phyloP scores from a whole-genome alignment of 2,329 filamentous ascomycete species.

The Monosporascus sp. region DNA sequence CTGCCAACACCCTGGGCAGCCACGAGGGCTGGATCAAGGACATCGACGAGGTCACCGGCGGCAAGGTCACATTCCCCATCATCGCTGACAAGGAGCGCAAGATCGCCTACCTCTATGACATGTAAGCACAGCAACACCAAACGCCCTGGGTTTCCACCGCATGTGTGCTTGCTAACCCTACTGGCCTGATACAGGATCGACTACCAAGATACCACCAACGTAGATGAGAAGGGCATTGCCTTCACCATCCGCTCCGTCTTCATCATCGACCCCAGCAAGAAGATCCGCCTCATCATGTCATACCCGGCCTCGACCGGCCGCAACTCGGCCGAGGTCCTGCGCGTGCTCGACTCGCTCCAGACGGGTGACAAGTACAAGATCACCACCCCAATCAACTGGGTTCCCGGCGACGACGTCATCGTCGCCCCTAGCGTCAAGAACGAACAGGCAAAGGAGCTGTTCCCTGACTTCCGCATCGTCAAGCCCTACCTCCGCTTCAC shows the following conservation, averaged over 20 bases:
- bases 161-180: too few species aligned
- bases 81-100: conserved; percentile 75
- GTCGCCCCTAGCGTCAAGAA: conserved; percentile 79
- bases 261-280: conserved; percentile 91
- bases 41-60: conserved; percentile 71
- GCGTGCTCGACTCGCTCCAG: conserved; percentile 74
- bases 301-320: conserved; percentile 89
- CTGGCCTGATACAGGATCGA: conserved; percentile 50
- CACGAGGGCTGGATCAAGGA: conserved; percentile 91
- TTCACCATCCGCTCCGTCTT: conserved; percentile 95
- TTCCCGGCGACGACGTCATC: conserved; percentile 84
- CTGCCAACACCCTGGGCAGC: conserved; percentile 77
- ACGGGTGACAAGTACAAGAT: conserved; percentile 82
- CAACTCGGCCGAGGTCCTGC: conserved; percentile 73
- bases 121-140: conserved; percentile 41
- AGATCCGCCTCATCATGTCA: conserved; percentile 84
- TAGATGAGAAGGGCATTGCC: conserved; percentile 75
- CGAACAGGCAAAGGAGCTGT: conserved; percentile 81
- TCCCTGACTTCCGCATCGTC: conserved; percentile 67
- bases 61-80: conserved; percentile 69
- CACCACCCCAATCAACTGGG: conserved; percentile 88
- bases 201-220: conserved; percentile 75
- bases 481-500: conserved; percentile 74
- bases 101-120: conserved; percentile 72
- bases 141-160: too few species aligned